Evolutionary conservation across 2,329 filamentous ascomycete species (phyloP), one percentile per base, ranked within the genome.

Genomic region (Verticillium isaacii): DNA sequence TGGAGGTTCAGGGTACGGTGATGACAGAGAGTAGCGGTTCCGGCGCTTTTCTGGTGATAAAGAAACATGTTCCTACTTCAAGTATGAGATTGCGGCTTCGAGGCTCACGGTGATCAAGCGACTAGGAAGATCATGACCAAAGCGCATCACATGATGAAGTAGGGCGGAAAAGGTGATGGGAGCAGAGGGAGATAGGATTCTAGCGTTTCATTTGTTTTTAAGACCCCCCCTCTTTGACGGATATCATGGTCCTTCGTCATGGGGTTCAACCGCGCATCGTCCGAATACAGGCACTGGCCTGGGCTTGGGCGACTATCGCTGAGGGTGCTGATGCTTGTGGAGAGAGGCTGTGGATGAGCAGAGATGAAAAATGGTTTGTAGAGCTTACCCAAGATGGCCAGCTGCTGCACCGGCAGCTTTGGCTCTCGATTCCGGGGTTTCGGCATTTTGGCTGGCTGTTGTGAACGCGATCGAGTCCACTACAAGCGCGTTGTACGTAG

Each of bases 331-430:
- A 19, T 41, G 37, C 37, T 41, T 41, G 12, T 15, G 37, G 15
- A 37, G 36, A 41, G 15, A 17, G 12, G 15, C 37, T 41, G 14
- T 52, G 23, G 11, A 52, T 52, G 19, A 25, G 45, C 45, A 25
- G 9, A 52, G n/a, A 23, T 52, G 45, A 52, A 19, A 52, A 19
- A 52, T 23, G 11, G 8, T 4, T 25, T 23, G 45, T 14, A 19
- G 23, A 52, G 71, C 84, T 80, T 82, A 93, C 90, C 88, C 66
- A 96, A 78, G 71, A 96, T 93, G 54, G 87, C 78, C 70, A 96
- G 80, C 78, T 96, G 92, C 82, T 88, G 85, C 52, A 85, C 80
- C 0, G 92, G 91, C 80, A 95, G 82, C 79, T 87, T 90, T 32
- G 86, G 83, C 65, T 73, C 75, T 61, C 66, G 67, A 62, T 64